A percentile compares a stretch with the other conserved stretches of the same genome.
Evolutionary conservation across 2,329 filamentous ascomycete species (phyloP).

Genomic region (Macrophomina phaseolina): DNA sequence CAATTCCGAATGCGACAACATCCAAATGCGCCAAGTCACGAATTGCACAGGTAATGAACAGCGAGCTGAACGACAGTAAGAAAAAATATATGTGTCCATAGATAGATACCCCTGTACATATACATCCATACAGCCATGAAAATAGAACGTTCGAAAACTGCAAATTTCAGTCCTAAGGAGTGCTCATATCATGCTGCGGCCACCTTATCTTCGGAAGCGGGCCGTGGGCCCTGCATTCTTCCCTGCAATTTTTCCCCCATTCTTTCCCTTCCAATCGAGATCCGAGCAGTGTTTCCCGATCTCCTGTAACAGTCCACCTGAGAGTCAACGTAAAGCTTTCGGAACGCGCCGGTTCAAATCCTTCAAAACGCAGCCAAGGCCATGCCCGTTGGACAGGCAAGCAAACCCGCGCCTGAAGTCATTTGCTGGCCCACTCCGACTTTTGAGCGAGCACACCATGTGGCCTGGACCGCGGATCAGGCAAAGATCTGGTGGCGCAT

Average conservation of each 20-base stretch:
- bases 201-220: neutral
- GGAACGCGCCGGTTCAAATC: neutral
- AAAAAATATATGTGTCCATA: neutral
- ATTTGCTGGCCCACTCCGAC: too few species aligned
- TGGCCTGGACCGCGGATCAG: too few species aligned
- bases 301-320: neutral
- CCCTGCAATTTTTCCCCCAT: neutral
- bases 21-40: conserved; percentile 10
- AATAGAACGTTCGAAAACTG: neutral
- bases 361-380: neutral
- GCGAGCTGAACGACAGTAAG: conserved; percentile 9
- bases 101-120: conserved; percentile 21
- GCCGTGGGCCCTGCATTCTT: neutral
- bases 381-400: neutral
- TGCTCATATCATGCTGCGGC: neutral
- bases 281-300: neutral
- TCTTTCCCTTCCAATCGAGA: neutral
- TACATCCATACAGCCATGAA: neutral
- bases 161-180: neutral
- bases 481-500: too few species aligned
- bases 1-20: neutral
- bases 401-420: too few species aligned
- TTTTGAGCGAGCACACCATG: too few species aligned
- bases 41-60: neutral
- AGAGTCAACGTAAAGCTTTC: neutral